Evolutionary conservation across 1,139 yeast genomes (phyloP).

Genomic region (Geotrichum citri-aurantii): DNA sequence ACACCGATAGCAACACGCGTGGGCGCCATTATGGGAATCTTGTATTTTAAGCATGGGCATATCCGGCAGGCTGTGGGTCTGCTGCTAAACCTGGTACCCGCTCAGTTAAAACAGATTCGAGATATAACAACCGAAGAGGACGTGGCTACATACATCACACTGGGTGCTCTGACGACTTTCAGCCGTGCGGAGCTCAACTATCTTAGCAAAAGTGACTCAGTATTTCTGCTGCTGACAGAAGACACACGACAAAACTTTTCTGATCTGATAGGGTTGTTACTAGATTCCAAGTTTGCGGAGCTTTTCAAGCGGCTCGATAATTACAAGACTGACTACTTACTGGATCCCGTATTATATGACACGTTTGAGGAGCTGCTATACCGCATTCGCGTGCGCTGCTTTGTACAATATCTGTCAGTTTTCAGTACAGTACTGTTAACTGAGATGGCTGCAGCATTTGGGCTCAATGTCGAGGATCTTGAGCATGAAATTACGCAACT

Average conservation of each 20-base stretch:
- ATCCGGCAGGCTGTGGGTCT: constrained; percentile 13
- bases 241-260: constrained; percentile 18
- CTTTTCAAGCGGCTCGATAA: constrained; percentile 21
- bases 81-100: constrained; percentile 11
- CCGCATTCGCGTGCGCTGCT: constrained; percentile 23
- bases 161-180: constrained; percentile 27
- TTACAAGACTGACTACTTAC: constrained; percentile 21
- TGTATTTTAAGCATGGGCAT: constrained; percentile 6
- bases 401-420: constrained; percentile 24
- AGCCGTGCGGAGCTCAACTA: constrained; percentile 25
- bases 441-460: constrained; percentile 18
- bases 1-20: constrained; percentile 1
- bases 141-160: constrained; percentile 23
- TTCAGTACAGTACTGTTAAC: constrained; percentile 21
- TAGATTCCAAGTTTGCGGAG: constrained; percentile 12
- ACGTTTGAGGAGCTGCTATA: constrained; percentile 16
- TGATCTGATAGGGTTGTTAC: constrained; percentile 20
- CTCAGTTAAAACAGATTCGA: neutral
- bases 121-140: constrained; percentile 18
- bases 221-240: constrained; percentile 62
- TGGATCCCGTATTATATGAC: constrained; percentile 22
- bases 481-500: constrained; percentile 13
- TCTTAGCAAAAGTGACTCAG: constrained; percentile 43
- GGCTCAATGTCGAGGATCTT: constrained; percentile 3
- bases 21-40: constrained; percentile 14